Percentiles rank a stretch among this genome's conserved stretches.
Evolutionary conservation across 768 basidiomycete species (phyloP).

Genomic region (Amanita phalloides): DNA sequence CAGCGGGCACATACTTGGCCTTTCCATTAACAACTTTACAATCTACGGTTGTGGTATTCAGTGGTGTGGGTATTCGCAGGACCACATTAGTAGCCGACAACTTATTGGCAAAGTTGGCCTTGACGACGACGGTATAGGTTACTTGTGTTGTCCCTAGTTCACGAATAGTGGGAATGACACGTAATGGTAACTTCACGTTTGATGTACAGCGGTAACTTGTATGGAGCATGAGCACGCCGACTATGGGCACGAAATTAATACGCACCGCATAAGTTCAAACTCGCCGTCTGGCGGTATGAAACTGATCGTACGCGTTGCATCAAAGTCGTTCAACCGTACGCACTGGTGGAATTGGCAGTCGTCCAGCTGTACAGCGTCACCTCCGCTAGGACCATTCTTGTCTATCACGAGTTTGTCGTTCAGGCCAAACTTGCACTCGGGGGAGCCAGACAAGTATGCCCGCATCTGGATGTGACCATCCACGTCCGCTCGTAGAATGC

Average conservation of each 20-base stretch:
- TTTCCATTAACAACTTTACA: slow-evolving; percentile 90
- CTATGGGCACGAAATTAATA: slow-evolving; percentile 4
- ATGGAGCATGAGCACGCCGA: slow-evolving; percentile 1
- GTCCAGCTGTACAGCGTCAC: slow-evolving; percentile 88
- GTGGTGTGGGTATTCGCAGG: slow-evolving; percentile 88
- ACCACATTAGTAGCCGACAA: slow-evolving; percentile 90
- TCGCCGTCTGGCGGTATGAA: slow-evolving; percentile 99
- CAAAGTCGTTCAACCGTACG: slow-evolving; percentile 90
- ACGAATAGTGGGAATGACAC: slow-evolving; percentile 81
- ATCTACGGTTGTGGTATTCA: slow-evolving; percentile 88
- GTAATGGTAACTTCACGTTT: slow-evolving; percentile 90
- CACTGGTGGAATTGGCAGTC: slow-evolving; percentile 99
- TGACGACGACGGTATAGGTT: slow-evolving; percentile 80
- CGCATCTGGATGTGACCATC: slow-evolving; percentile 98
- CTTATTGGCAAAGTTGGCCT: slow-evolving; percentile 85
- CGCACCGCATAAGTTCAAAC: slow-evolving; percentile 94
- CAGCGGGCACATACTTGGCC: slow-evolving; percentile 93
- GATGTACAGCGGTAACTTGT: slow-evolving; percentile 88
- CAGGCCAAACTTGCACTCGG: slow-evolving; percentile 97
- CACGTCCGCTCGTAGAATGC: slow-evolving; percentile 88
- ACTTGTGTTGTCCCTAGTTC: slow-evolving; percentile 91
- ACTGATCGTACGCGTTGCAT: slow-evolving; percentile 86
- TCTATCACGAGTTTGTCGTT: slow-evolving; percentile 98
- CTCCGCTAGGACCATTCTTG: slow-evolving; percentile 56
- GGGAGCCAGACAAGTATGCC: slow-evolving; percentile 92